phyloP scores from a whole-genome alignment of 1,284 basidiomycete species.

The Vanrija humicola region DNA sequence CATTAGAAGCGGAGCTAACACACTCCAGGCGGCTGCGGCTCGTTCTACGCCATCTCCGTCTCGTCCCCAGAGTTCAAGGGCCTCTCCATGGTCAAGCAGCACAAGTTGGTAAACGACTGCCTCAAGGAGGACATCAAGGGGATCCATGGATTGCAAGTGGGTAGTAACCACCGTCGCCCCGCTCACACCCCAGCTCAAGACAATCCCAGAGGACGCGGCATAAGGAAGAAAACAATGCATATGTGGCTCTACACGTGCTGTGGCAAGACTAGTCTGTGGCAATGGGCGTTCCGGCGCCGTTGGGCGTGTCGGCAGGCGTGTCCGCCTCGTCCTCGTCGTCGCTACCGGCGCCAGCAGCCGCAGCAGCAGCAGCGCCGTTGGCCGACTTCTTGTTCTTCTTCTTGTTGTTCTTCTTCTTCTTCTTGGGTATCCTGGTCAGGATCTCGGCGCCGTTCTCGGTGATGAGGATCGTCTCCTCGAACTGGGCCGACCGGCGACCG shows the following conservation, averaged over 20 bases:
- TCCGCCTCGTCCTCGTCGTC: slow-evolving; percentile 1
- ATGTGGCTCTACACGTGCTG: neutral
- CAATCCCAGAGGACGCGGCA: slow-evolving; percentile 31
- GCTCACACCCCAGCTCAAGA: slow-evolving; percentile 33
- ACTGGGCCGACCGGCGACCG: slow-evolving; percentile 85
- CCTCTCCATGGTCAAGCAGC: slow-evolving; percentile 84
- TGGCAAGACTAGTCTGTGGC: slow-evolving; percentile 9
- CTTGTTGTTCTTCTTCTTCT: slow-evolving; percentile 41
- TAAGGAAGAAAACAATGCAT: slow-evolving; percentile 16
- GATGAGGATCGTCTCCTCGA: slow-evolving; percentile 88
- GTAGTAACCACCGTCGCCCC: slow-evolving; percentile 22
- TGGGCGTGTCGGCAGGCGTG: slow-evolving; percentile 13
- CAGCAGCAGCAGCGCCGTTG: slow-evolving; percentile 9
- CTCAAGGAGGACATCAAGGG: slow-evolving; percentile 85
- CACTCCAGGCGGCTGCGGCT: slow-evolving; percentile 80
- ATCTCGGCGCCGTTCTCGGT: slow-evolving; percentile 88
- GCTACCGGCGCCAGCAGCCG: slow-evolving; percentile 6
- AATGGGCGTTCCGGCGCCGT: slow-evolving; percentile 16
- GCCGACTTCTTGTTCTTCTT: slow-evolving; percentile 30
- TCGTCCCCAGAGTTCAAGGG: slow-evolving; percentile 81
- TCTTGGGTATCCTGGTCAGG: slow-evolving; percentile 59
- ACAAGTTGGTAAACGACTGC: slow-evolving; percentile 80
- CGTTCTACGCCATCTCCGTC: slow-evolving; percentile 91
- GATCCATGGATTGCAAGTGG: slow-evolving; percentile 91
- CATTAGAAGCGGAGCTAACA: neutral